Conservation (phyloP, 179 eudicot genomes). For the Actinidia arguta region DNA sequence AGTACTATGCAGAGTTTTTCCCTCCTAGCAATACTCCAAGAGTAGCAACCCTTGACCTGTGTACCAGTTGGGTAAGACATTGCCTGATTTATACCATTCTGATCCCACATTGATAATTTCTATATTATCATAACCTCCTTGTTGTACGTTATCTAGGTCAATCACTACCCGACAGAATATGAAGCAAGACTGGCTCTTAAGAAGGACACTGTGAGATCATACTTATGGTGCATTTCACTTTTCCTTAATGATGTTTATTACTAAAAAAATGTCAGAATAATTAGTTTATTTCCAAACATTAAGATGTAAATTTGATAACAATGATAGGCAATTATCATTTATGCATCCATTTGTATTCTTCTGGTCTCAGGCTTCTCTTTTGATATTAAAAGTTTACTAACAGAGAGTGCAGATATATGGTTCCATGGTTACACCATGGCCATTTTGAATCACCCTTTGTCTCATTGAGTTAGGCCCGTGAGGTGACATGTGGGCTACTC, state of each 20-base stretch:
- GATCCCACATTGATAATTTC: not conserved
- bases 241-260: not conserved
- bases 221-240: not conserved
- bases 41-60: constrained; percentile 85
- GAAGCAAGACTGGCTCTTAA: constrained; percentile 83
- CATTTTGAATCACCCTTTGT: too few species aligned
- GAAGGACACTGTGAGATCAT: constrained; percentile 70
- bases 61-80: constrained; percentile 95
- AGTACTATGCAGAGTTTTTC: constrained; percentile 75
- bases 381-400: too few species aligned
- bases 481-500: too few species aligned
- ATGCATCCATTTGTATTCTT: too few species aligned
- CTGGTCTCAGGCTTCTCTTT: too few species aligned
- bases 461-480: too few species aligned
- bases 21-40: constrained; percentile 90
- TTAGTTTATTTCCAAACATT: not conserved
- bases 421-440: too few species aligned
- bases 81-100: not conserved
- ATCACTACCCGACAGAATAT: constrained; percentile 86
- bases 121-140: constrained; percentile 9
- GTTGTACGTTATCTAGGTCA: constrained; percentile 67
- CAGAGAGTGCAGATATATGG: too few species aligned
- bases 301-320: not conserved
- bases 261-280: not conserved
- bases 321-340: too few species aligned